phyloP scores from a whole-genome alignment of 1,284 basidiomycete genomes.

The Leccinum fuscescens region DNA sequence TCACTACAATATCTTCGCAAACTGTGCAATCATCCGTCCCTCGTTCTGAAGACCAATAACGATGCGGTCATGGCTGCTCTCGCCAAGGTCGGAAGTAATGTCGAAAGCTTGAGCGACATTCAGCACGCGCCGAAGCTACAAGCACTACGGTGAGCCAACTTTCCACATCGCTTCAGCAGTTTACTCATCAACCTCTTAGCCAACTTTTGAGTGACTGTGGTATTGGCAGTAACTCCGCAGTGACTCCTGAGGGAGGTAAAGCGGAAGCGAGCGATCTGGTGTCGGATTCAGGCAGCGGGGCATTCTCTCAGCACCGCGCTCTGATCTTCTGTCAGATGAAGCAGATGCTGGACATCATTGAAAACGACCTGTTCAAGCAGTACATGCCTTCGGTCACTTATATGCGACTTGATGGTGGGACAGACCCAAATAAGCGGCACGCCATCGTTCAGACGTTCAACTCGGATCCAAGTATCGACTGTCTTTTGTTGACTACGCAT shows the following conservation, averaged over 20 bases:
- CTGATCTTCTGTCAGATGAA: constrained; percentile 99
- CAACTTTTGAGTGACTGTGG: constrained; percentile 95
- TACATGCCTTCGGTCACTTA: constrained; percentile 96
- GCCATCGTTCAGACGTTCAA: constrained; percentile 99
- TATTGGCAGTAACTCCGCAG: constrained; percentile 65
- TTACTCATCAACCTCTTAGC: constrained; percentile 40
- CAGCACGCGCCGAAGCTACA: constrained; percentile 92
- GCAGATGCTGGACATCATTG: constrained; percentile 98
- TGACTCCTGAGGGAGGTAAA: constrained; percentile 53
- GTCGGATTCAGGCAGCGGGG: constrained; percentile 48
- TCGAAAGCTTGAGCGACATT: constrained; percentile 69
- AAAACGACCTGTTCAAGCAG: constrained; percentile 86
- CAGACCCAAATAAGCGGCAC: constrained; percentile 88
- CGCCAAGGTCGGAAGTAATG: constrained; percentile 47
- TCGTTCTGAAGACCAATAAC: constrained; percentile 75
- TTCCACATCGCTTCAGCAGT: neutral
- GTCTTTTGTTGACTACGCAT: constrained; percentile 92
- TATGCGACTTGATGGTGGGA: constrained; percentile 94
- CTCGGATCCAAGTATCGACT: constrained; percentile 95
- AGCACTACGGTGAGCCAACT: constrained; percentile 71
- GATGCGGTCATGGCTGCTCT: constrained; percentile 66
- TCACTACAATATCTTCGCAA: constrained; percentile 96
- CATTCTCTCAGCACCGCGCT: constrained; percentile 93
- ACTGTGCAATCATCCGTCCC: constrained; percentile 94
- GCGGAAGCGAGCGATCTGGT: constrained; percentile 61